phyloP scores from a whole-genome alignment of 2,329 filamentous ascomycete genomes.

The Arthrobotrys sinensis region DNA sequence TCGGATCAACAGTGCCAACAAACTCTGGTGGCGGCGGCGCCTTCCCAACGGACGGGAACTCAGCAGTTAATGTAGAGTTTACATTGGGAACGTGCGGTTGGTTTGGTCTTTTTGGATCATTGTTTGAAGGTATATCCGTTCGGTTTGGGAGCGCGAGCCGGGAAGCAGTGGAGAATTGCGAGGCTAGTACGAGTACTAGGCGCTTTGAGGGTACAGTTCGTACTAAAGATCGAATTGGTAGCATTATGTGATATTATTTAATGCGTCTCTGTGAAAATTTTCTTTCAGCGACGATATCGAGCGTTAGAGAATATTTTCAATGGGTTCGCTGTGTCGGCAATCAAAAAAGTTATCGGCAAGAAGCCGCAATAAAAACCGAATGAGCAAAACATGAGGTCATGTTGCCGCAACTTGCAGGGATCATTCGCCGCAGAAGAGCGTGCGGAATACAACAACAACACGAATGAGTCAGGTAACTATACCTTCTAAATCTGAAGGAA shows the following conservation, averaged over 20 bases:
- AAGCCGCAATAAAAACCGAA: conserved; percentile 14
- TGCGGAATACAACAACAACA: conserved; percentile 19
- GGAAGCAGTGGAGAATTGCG: conserved; percentile 45
- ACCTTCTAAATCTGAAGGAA: too few relatives aligned
- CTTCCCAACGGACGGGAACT: conserved; percentile 53
- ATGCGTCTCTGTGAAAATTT: background rate
- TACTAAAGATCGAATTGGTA: conserved; percentile 41
- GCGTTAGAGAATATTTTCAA: background rate
- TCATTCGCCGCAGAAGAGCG: background rate
- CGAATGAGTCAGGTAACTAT: background rate
- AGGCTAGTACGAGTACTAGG: conserved; percentile 8
- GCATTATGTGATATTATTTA: conserved; percentile 14
- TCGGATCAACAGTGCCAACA: conserved; percentile 47
- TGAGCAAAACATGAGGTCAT: conserved; percentile 56
- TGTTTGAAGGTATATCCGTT: conserved; percentile 49
- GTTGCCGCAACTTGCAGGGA: conserved; percentile 14
- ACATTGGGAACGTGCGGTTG: conserved; percentile 48
- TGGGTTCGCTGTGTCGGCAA: conserved; percentile 9
- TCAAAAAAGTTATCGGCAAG: conserved; percentile 20
- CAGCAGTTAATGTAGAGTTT: conserved; percentile 39
- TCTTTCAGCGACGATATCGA: conserved; percentile 2
- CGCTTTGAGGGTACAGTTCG: conserved; percentile 22
- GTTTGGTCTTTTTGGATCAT: conserved; percentile 42
- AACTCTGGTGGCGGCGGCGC: conserved; percentile 53
- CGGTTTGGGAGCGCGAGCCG: conserved; percentile 28